Base-by-base conservation (phyloP, 352 stramenopile species). In the Elongisporangium prolatum region DNA sequence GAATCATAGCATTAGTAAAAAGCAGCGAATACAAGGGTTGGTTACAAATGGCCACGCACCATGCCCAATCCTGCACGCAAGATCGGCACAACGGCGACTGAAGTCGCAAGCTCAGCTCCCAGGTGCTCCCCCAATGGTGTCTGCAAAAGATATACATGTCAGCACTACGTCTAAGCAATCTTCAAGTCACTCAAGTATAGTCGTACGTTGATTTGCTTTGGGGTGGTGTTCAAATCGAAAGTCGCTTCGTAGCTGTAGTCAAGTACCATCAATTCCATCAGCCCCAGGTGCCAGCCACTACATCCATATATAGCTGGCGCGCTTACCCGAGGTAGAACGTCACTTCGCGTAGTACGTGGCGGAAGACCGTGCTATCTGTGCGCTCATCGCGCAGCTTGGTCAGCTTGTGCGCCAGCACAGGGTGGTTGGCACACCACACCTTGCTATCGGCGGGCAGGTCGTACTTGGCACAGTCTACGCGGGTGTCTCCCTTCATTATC, bases 241-340 rank as follows among this genome's bases (percentile, higher is more conserved):
- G 84, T 95, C 4, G 86, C 86, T 59, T 95, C 84, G 22, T 93
- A 95, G 52, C 86, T 95, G 50, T 24, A 53, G 2, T n/a, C 51
- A 64, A 20, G 8, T n/a, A 8, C 34, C 7, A 44, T 44, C 34
- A 44, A 17, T 3, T 4, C 10, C 28, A 38, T 38, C 28, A 38
- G 28, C 13, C 28, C 28, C 2, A 38, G 9, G 28, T 10, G 13
- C 28, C 28, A 38, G 28, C 24, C 28, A 38, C 28, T 38, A 7
- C 3, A 3, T 38, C 1, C 28, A 38, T 5, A 17, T 21, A 22
- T n/a, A 7, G 10, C 20, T 25, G 22, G 9, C 4, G 7, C 4
- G 14, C 37, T 50, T 87, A 99, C 67, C 95, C 97, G 18, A 99
- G 75, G 67, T 99, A 98, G 64, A 98, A 98, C 24, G 97, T 99